Conservation (phyloP, 345 rosid genomes). For the Linum trigynum region DNA sequence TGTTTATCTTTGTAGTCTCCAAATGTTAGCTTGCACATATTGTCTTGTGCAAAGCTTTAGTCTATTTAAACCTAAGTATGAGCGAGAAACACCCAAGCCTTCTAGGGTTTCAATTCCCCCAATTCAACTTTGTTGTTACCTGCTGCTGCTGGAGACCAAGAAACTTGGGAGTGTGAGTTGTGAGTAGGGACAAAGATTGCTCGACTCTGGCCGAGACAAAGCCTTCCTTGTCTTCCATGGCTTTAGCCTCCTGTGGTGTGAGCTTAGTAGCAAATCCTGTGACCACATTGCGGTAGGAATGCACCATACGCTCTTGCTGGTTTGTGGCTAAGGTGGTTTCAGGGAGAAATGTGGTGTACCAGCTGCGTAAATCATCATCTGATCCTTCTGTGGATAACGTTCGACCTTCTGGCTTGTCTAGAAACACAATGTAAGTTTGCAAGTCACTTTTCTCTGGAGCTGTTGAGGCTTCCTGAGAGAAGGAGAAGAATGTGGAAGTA, state of each 20-base stretch:
- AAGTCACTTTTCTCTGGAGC: not conserved
- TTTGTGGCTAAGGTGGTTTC: not conserved
- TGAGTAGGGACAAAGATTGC: not conserved
- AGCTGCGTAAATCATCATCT: not conserved
- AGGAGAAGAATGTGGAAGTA: not conserved
- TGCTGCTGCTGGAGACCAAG: not conserved
- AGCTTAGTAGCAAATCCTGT: conserved; percentile 24
- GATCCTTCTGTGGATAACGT: not conserved
- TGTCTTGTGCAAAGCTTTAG: too few species aligned
- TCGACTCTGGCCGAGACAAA: conserved; percentile 15
- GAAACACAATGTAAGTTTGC: not conserved
- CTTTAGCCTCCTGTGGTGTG: conserved; percentile 12
- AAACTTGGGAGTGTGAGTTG: not conserved
- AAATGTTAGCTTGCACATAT: too few species aligned
- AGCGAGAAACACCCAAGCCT: too few species aligned
- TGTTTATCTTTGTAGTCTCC: too few species aligned
- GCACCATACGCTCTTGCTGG: conserved; percentile 11
- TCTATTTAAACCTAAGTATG: too few species aligned
- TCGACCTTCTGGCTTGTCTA: not conserved
- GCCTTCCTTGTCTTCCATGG: conserved; percentile 15
- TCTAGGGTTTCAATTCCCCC: too few species aligned
- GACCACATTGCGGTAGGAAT: conserved; percentile 19
- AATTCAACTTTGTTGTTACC: too few species aligned
- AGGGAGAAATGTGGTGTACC: not conserved
- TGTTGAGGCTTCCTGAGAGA: not conserved